phyloP scores from a whole-genome alignment of 2,329 filamentous ascomycete genomes.

The Geosmithia morbida region DNA sequence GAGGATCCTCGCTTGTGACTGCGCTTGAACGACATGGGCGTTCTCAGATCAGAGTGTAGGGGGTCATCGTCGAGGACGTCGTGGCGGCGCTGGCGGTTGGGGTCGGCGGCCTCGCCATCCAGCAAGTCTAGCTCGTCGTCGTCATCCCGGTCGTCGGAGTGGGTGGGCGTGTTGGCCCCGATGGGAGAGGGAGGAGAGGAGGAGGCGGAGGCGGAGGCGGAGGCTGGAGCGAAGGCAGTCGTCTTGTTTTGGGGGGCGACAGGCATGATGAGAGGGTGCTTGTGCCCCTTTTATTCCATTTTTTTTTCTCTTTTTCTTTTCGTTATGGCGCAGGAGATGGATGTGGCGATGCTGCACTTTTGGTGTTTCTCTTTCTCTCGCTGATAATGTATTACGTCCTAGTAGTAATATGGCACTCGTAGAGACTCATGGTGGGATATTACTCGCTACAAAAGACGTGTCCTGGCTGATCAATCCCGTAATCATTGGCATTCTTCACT shows the following conservation, averaged over 20 bases:
- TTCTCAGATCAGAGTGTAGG: conserved; percentile 30
- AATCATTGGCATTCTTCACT: neutral
- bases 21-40: conserved; percentile 57
- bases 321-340: neutral
- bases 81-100: conserved; percentile 8
- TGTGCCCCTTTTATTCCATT: conserved; percentile 13
- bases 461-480: neutral
- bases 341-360: neutral
- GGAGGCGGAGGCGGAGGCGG: conserved; percentile 15
- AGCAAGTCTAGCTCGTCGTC: conserved; percentile 30
- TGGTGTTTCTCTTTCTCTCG: no score
- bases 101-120: conserved; percentile 18
- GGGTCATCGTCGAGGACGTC: conserved; percentile 41
- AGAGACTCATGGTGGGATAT: no score
- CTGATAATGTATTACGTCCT: no score
- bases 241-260: conserved; percentile 18
- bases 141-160: conserved; percentile 25
- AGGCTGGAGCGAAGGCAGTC: no score
- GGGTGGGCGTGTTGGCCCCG: conserved; percentile 9
- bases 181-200: conserved; percentile 16
- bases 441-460: neutral
- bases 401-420: no score
- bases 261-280: conserved; percentile 20
- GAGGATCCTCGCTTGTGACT: conserved; percentile 38
- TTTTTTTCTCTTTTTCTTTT: no score